A percentile compares a stretch with the other conserved stretches of the same genome.
These are phyloP conservation scores for Barnettozyma wickerhamii DNA, from an alignment of 805 yeast species.

Conservation along the genomic window DNA sequence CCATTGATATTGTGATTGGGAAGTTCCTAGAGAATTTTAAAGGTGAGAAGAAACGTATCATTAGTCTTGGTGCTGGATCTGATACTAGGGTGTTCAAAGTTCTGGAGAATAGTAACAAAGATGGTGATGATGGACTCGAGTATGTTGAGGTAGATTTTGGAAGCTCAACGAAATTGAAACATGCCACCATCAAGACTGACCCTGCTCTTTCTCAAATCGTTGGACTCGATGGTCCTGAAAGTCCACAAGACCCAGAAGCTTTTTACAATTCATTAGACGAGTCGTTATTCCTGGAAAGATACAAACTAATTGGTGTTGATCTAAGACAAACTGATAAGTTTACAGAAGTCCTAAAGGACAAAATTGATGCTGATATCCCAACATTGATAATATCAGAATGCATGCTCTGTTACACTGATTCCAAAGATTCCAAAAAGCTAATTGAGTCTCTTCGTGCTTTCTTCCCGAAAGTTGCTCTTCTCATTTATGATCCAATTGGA, in stretches of 20 bases:
- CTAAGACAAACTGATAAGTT: conserved; percentile 28
- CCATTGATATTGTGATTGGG: conserved; percentile 45
- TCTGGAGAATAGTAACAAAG: conserved; percentile 24
- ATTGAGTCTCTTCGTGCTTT: conserved; percentile 29
- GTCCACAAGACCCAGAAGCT: conserved; percentile 2
- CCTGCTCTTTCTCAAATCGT: conserved; percentile 7
- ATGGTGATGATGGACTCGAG: conserved; percentile 21
- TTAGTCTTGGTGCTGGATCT: conserved; percentile 67
- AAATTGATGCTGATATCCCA: conserved; percentile 29
- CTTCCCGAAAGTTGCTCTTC: conserved; percentile 24
- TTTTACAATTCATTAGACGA: conserved; percentile 21
- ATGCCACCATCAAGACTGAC: conserved; percentile 17
- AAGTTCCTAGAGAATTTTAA: conserved; percentile 34
- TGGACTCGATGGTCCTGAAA: conserved; percentile 7
- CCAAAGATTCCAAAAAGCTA: conserved; percentile 35
- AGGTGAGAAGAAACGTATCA: conserved; percentile 39
- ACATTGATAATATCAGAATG: conserved; percentile 56
- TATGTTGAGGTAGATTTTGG: conserved; percentile 51
- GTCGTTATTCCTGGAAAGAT: conserved; percentile 23
- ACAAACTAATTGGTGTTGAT: conserved; percentile 31
- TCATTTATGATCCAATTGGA: conserved; percentile 59
- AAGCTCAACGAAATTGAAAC: conserved; percentile 42
- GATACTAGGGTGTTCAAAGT: conserved; percentile 50
- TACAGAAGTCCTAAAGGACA: conserved; percentile 18
- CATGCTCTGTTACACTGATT: conserved; percentile 48